These are phyloP conservation scores for Pinus tabuliformis DNA, from an alignment of 75 land plant species.

Conservation along the genomic window DNA sequence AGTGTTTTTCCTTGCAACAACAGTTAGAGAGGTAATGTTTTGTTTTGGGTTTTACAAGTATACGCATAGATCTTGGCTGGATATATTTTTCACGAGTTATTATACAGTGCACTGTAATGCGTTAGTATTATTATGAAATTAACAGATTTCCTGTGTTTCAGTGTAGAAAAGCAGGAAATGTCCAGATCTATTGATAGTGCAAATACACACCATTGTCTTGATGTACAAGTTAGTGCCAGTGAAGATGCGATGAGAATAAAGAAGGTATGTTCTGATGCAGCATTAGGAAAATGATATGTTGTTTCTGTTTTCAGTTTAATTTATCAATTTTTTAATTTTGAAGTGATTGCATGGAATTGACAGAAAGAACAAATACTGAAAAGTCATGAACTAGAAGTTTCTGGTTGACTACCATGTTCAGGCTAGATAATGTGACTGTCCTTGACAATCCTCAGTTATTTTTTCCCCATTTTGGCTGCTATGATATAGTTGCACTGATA, in stretches of 20 bases:
- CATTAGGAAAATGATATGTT: no score
- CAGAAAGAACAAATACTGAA: no score
- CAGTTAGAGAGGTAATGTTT: slow-evolving; percentile 61
- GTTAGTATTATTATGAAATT: not conserved
- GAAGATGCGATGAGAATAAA: not conserved
- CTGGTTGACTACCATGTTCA: no score
- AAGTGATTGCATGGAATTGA: no score
- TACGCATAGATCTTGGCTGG: not conserved
- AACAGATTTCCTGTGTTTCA: no score
- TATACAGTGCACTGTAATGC: not conserved
- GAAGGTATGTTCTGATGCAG: not conserved
- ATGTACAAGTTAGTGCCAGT: not conserved
- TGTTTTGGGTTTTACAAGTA: not conserved
- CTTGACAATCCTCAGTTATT: no score
- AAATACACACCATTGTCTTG: not conserved
- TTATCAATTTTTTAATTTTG: no score
- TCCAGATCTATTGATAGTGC: not conserved
- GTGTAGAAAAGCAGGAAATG: not conserved
- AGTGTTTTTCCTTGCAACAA: slow-evolving; percentile 61
- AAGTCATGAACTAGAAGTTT: no score
- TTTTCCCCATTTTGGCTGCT: no score
- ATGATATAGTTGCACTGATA: no score
- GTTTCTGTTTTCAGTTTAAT: no score
- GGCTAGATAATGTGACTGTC: no score
- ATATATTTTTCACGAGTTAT: not conserved